Evolutionary conservation across 2,329 filamentous ascomycete genomes (phyloP).

Genomic region (Chaetomium strumarium): DNA sequence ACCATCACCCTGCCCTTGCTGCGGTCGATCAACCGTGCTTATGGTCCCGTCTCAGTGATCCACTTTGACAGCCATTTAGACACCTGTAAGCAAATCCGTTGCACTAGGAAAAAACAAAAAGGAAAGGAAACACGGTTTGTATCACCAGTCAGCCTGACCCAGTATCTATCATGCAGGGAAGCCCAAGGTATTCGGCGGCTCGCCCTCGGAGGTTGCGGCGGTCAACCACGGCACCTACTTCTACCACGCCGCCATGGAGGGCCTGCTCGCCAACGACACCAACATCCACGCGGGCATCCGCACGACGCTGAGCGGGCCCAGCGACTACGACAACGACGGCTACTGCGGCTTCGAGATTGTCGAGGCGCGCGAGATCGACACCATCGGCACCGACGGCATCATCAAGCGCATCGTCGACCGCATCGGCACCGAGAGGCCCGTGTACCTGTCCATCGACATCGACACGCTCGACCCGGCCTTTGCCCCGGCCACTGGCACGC

Average conservation of each 20-base stretch:
- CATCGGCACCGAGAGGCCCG: conserved; percentile 67
- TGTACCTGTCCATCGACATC: conserved; percentile 81
- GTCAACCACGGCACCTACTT: conserved; percentile 91
- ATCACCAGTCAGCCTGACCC: background rate
- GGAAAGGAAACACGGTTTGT: too few species aligned
- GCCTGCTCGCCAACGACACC: conserved; percentile 71
- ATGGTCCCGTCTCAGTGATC: conserved; percentile 55
- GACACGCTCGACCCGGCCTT: conserved; percentile 83
- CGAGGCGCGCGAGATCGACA: conserved; percentile 57
- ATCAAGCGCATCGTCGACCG: conserved; percentile 70
- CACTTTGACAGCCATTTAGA: conserved; percentile 61
- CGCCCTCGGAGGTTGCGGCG: conserved; percentile 65
- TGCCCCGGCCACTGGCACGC: conserved; percentile 68
- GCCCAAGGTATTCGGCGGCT: conserved; percentile 81
- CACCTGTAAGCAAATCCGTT: conserved; percentile 47
- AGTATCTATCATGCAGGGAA: conserved; percentile 47
- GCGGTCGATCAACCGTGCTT: conserved; percentile 54
- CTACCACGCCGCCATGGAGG: conserved; percentile 74
- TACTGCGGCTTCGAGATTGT: conserved; percentile 81
- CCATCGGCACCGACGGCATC: conserved; percentile 59
- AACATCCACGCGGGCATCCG: conserved; percentile 87
- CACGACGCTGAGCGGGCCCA: conserved; percentile 71
- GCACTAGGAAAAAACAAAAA: too few species aligned
- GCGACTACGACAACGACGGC: conserved; percentile 79
- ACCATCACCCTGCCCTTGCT: conserved; percentile 57